Percentiles rank a stretch among this genome's conserved stretches.
These are phyloP conservation scores for Saturnispora mendoncae DNA, from an alignment of 805 yeast genomes.

Conservation along the genomic window DNA sequence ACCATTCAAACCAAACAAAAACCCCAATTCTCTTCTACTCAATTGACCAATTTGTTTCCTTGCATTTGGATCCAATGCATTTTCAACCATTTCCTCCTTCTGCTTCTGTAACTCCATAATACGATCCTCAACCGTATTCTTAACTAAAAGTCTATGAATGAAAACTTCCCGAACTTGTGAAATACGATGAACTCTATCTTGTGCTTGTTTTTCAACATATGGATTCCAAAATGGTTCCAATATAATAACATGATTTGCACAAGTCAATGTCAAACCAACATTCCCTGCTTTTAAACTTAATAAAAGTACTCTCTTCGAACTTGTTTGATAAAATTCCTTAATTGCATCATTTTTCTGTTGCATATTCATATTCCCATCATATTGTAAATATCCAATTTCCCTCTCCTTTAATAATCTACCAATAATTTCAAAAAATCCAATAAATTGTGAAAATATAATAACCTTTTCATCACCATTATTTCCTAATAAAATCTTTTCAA, in stretches of 20 bases:
- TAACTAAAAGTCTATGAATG: constrained; percentile 63
- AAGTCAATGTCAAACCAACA: constrained; percentile 87
- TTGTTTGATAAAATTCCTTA: constrained; percentile 51
- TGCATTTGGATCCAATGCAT: constrained; percentile 76
- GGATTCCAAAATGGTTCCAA: constrained; percentile 99
- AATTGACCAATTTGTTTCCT: constrained; percentile 54
- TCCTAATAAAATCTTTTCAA: constrained; percentile 46
- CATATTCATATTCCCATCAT: constrained; percentile 78
- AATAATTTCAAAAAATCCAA: constrained; percentile 63
- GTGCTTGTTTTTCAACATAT: constrained; percentile 93
- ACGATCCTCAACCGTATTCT: constrained; percentile 80
- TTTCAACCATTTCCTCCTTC: constrained; percentile 69
- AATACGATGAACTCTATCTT: constrained; percentile 90
- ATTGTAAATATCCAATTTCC: constrained; percentile 45
- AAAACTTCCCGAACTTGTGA: constrained; percentile 77
- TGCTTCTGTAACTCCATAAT: constrained; percentile 70
- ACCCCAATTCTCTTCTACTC: constrained; percentile 63
- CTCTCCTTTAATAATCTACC: constrained; percentile 41
- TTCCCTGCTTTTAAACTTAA: constrained; percentile 89
- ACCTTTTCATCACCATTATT: constrained; percentile 55
- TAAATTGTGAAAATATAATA: constrained; percentile 80
- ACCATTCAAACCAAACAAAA: constrained; percentile 50
- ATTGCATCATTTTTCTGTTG: constrained; percentile 57
- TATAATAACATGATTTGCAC: constrained; percentile 87
- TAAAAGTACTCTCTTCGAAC: constrained; percentile 47